phyloP scores from a whole-genome alignment of 2,329 filamentous ascomycete species.

The Monosporascus sp. region DNA sequence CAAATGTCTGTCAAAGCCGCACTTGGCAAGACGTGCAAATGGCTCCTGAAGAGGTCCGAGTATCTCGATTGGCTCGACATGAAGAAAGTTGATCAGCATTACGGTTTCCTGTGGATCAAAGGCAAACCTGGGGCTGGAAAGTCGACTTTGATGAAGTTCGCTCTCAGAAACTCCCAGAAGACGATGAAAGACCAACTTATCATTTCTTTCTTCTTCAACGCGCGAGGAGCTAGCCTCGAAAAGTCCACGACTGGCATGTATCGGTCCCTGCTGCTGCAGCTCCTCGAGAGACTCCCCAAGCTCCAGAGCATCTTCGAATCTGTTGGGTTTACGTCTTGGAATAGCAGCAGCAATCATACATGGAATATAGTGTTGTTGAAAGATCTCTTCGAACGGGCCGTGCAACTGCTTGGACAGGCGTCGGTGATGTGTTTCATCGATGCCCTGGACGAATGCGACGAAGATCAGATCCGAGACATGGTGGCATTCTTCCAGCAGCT shows the following conservation, averaged over 20 bases:
- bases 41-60: conserved; percentile 29
- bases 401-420: conserved; percentile 7
- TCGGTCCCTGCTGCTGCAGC: conserved; percentile 41
- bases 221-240: conserved; percentile 36
- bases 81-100: conserved; percentile 6
- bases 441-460: conserved; percentile 44
- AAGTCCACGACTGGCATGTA: conserved; percentile 43
- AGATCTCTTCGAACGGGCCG: conserved; percentile 14
- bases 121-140: conserved; percentile 30
- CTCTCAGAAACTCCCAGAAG: conserved; percentile 11
- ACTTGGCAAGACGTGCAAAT: conserved; percentile 33
- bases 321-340: neutral
- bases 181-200: conserved; percentile 15
- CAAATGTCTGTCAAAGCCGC: conserved; percentile 26
- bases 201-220: conserved; percentile 45
- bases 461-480: conserved; percentile 36
- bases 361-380: conserved; percentile 15
- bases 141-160: conserved; percentile 39
- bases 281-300: conserved; percentile 30
- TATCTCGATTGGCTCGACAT: conserved; percentile 34
- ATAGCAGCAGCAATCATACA: neutral
- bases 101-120: conserved; percentile 28
- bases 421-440: conserved; percentile 16
- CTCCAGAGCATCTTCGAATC: conserved; percentile 29
- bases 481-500: conserved; percentile 36